A percentile compares a stretch with the other conserved stretches of the same genome.
These are phyloP conservation scores for Scheffersomyces ergatensis DNA, from an alignment of 805 yeast species.

Conservation along the genomic window DNA sequence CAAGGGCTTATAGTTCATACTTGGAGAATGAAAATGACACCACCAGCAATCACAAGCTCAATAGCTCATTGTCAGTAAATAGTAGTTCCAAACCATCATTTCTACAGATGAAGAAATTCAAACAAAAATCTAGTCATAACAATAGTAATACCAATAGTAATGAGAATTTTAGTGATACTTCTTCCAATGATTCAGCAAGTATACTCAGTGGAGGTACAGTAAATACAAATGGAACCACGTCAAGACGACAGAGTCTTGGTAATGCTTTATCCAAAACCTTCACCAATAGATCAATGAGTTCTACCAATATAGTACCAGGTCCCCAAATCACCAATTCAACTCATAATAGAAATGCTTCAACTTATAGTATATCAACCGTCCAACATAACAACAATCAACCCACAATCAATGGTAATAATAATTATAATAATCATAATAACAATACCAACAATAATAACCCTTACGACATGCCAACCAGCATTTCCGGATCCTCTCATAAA, in stretches of 20 bases:
- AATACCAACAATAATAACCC: constrained; percentile 5
- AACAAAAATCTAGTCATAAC: constrained; percentile 4
- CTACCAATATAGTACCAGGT: constrained; percentile 25
- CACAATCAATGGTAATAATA: too few relatives aligned
- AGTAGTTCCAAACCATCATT: not conserved
- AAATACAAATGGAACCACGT: constrained; percentile 4
- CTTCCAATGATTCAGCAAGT: constrained; percentile 31
- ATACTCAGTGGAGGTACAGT: constrained; percentile 22
- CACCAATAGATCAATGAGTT: constrained; percentile 10
- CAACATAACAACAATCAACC: constrained; percentile 18
- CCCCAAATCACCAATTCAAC: constrained; percentile 28
- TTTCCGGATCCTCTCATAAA: constrained; percentile 1
- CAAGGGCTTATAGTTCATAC: constrained; percentile 23
- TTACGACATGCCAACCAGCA: constrained; percentile 6
- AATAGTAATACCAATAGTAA: constrained; percentile 6
- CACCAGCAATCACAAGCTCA: not conserved
- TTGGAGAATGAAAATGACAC: not conserved
- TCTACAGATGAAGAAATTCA: constrained; percentile 4
- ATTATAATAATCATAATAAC: constrained; percentile 23
- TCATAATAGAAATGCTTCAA: constrained; percentile 39
- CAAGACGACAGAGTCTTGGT: constrained; percentile 10
- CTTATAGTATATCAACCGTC: constrained; percentile 32
- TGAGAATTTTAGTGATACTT: constrained; percentile 25
- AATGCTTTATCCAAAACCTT: constrained; percentile 10
- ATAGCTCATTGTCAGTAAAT: not conserved